These are phyloP conservation scores for Aciculosporium take DNA, from an alignment of 2,329 filamentous ascomycete genomes.

Conservation along the genomic window DNA sequence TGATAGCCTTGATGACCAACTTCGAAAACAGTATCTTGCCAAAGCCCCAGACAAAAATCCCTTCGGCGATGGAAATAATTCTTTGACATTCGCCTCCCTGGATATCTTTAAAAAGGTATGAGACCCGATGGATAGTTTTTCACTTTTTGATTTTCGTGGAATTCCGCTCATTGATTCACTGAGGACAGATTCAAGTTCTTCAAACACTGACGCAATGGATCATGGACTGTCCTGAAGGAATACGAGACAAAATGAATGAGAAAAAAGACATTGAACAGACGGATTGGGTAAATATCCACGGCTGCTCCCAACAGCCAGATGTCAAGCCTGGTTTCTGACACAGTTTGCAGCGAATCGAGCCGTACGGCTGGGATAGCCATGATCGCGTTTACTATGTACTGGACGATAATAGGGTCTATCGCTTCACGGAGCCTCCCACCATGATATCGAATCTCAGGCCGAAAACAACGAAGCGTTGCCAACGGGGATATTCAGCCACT, in stretches of 20 bases:
- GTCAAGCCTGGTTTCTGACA: constrained; percentile 9
- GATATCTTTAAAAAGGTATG: constrained; percentile 65
- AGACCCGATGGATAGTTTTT: background rate
- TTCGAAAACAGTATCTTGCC: constrained; percentile 72
- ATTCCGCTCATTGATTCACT: background rate
- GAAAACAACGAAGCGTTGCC: constrained; percentile 40
- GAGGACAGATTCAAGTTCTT: constrained; percentile 51
- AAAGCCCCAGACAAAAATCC: constrained; percentile 71
- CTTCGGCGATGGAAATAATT: constrained; percentile 63
- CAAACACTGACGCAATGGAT: constrained; percentile 86
- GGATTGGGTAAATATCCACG: constrained; percentile 52
- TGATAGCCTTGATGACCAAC: constrained; percentile 87
- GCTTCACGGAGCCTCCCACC: constrained; percentile 59
- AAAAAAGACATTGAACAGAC: constrained; percentile 69
- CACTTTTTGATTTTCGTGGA: too few species aligned
- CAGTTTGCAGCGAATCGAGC: constrained; percentile 50
- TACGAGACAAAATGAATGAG: constrained; percentile 76
- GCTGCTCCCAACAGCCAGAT: background rate
- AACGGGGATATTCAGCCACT: constrained; percentile 46
- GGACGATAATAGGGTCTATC: constrained; percentile 88
- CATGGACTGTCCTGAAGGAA: constrained; percentile 71
- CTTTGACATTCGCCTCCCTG: constrained; percentile 64
- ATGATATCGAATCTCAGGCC: constrained; percentile 49
- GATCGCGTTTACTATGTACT: constrained; percentile 81
- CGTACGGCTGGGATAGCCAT: constrained; percentile 76